Conservation (phyloP, 2,329 filamentous ascomycete genomes). For the Emmonsiellopsis sp. region DNA sequence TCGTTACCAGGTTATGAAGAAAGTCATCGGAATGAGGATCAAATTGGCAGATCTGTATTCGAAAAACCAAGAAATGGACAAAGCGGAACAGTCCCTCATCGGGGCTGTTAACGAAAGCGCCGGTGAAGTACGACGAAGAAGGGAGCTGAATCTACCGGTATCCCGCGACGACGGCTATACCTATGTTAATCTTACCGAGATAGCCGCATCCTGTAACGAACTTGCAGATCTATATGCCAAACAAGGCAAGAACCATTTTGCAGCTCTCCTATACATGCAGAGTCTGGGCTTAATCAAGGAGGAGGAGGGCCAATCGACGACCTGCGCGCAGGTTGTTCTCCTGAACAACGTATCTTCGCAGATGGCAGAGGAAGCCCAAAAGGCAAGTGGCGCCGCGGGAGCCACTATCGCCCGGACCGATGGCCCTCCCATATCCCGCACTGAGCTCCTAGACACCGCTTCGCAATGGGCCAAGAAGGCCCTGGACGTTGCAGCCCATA, state of each 20-base stretch:
- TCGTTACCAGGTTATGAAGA: conserved; percentile 47
- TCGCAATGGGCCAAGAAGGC: conserved; percentile 73
- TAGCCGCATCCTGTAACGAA: conserved; percentile 37
- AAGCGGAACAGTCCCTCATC: conserved; percentile 64
- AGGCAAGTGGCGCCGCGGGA: conserved; percentile 16
- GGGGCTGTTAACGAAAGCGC: conserved; percentile 75
- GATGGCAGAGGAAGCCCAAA: conserved; percentile 32
- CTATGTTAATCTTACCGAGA: conserved; percentile 32
- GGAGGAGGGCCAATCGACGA: conserved; percentile 33
- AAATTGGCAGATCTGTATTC: conserved; percentile 81
- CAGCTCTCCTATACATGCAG: conserved; percentile 78
- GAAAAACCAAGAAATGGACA: conserved; percentile 59
- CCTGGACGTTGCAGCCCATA: conserved; percentile 54
- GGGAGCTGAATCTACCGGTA: conserved; percentile 57
- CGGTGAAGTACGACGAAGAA: conserved; percentile 61
- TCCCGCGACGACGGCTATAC: conserved; percentile 37
- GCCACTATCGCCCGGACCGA: conserved; percentile 24
- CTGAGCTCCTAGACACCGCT: conserved; percentile 59
- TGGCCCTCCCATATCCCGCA: conserved; percentile 42
- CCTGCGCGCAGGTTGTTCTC: conserved; percentile 70
- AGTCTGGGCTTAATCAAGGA: conserved; percentile 59
- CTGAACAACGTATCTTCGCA: conserved; percentile 47
- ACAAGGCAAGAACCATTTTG: conserved; percentile 66
- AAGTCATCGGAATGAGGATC: conserved; percentile 64
- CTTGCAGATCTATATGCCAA: conserved; percentile 68